Evolutionary conservation across 2,329 filamentous ascomycete genomes (phyloP), one percentile per base, ranked within the genome.

Genomic region (Gaeumannomyces sp.): DNA sequence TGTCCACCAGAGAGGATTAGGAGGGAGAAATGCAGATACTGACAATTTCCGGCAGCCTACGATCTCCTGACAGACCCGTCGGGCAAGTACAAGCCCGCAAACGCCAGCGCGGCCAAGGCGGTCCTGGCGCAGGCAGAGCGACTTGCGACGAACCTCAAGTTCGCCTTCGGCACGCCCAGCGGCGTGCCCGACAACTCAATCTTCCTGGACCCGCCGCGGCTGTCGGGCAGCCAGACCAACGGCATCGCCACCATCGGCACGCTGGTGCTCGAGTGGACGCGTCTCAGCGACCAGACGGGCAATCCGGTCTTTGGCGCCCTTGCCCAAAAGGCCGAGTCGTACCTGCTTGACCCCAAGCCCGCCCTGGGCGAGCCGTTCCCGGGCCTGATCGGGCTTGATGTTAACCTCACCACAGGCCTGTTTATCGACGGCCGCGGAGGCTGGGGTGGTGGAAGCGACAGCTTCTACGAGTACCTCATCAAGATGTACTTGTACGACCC

Each of bases 401-500:
- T 96, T 56, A 80, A 86, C 69, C 82, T 92, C 67, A 72, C 77
- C 1, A 86, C 84, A 4, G 92, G 92, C 27, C 71, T 79, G 10
- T 94, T 96, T 69, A 69, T 83, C 19, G 85, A 94, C 72, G 83
- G 83, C 29, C 71, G 69, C 1, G 92, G 93, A 63, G 89, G 90
- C 59, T 96, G 92, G 92, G 84, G 85, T 56, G 91, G 89, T 62
- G 89, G 90, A 8, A 84, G 84, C 35, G 92, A 96, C 74, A 91
- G 87, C 59, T 96, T 89, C 77, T 96, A 96, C 77, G 92, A 96
- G 76, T 96, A 96, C 71, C 83, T 96, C 38, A 89, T 96, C 75
- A 96, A 96, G 80, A 94, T 95, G 90, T 96, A 88, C 71, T 76
- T 94, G 64, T 96, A 96, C 74, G 89, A 94, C 72, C 81, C 85